Percentiles rank a stretch among this genome's conserved stretches.
Evolutionary conservation across 352 stramenopile species (phyloP).

Genomic region (Phytopythium litorale): DNA sequence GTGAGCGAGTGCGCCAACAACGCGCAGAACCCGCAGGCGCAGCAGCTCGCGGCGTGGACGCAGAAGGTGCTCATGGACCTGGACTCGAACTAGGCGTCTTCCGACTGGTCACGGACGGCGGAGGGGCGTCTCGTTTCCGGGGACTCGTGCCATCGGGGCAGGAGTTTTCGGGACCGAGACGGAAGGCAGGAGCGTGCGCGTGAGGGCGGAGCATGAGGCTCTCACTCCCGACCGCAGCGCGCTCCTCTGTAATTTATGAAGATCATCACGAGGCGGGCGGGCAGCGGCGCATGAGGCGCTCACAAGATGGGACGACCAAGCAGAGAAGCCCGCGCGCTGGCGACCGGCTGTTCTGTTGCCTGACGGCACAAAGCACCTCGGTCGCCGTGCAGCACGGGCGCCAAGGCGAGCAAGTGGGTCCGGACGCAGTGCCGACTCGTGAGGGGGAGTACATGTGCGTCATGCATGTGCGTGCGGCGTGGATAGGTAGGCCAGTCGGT

Average conservation of each 20-base stretch:
- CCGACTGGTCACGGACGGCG: background rate
- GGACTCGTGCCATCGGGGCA: background rate
- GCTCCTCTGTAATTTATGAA: conserved; percentile 8
- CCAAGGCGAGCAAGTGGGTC: background rate
- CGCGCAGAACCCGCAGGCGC: conserved; percentile 56
- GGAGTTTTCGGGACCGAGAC: background rate
- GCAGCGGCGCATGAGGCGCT: conserved; percentile 8
- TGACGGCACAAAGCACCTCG: background rate
- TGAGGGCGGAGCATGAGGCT: conserved; percentile 6
- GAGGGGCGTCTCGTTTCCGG: background rate
- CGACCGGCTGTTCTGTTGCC: conserved; percentile 1
- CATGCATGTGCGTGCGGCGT: conserved; percentile 2
- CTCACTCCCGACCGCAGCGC: background rate
- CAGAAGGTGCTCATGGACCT: conserved; percentile 74
- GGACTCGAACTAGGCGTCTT: conserved; percentile 32
- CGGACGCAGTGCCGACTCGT: background rate
- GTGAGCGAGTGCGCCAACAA: conserved; percentile 70
- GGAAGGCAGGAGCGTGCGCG: background rate
- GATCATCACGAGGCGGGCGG: background rate
- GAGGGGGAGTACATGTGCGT: background rate
- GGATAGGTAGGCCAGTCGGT: background rate
- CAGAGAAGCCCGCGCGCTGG: conserved; percentile 4
- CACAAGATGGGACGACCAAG: background rate
- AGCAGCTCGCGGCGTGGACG: conserved; percentile 71
- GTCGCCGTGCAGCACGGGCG: background rate